Evolutionary conservation across 345 rosid genomes (phyloP), one percentile per base, ranked within the genome.

Genomic region (Aegle marmelos): DNA sequence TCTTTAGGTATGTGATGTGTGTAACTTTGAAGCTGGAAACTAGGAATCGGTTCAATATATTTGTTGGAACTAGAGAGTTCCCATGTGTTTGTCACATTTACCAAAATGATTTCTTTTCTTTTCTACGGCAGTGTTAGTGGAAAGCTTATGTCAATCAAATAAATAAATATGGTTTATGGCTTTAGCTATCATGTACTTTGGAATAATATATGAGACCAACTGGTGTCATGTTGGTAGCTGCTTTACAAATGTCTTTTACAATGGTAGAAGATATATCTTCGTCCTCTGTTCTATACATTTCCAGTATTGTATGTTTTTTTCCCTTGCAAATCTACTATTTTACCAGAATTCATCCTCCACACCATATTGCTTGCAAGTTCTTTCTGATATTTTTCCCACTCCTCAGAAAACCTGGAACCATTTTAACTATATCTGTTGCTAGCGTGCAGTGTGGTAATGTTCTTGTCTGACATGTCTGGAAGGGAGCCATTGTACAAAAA

Each of bases 391-490:
- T 50, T 50, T 7, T 19, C 14, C 59, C 62, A 58, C 37, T 76
- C 65, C 59, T 75, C 54, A 50, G 72, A 27, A 54, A 56, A 7
- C 63, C 63, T 54, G 78, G 78, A 59, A 37, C 80, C 50, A 36
- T 37, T 80, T 81, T 84, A 76, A 88, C 79, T 64, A 16, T 74
- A 53, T 76, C 83, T 77, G 83, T 83, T 81, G 79, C 83, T 88
- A 67, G 85, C 84, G 76, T 89, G 90, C 98, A 95, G 98, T 88
- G 80, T 95, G 68, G 87, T 95, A 83, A 95, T 95, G 99, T 90
- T 95, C 93, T 85, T 95, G 80, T 95, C 99, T 30, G 99, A 95
- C 82, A 93, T 95, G 99, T 95, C 98, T 22, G 99, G 99, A 78
- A 87, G 99, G 87, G 97, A 92, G 82, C 98, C 99, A 58, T 83